Percentiles rank a stretch among this genome's conserved stretches.
Evolutionary conservation across 1,284 basidiomycete genomes (phyloP).

Genomic region (Leccinum pachyderme): DNA sequence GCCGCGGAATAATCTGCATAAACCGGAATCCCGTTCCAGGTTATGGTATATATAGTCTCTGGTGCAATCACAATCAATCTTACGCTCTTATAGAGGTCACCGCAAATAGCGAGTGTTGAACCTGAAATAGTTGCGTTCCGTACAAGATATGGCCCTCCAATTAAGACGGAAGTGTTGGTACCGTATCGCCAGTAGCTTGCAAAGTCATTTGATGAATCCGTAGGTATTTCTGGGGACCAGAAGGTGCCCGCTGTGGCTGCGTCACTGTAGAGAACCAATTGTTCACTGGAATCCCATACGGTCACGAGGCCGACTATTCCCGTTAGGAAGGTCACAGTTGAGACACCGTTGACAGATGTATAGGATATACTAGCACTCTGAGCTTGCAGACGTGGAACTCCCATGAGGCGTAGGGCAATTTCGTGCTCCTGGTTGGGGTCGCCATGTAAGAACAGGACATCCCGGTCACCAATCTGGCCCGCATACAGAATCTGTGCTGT

Average conservation of each 20-base stretch:
- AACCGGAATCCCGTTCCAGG: slow-evolving; percentile 67
- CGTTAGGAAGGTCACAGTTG: slow-evolving; percentile 48
- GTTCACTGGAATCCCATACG: slow-evolving; percentile 61
- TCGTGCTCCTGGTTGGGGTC: slow-evolving; percentile 61
- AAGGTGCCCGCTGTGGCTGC: slow-evolving; percentile 57
- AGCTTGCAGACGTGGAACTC: slow-evolving; percentile 40
- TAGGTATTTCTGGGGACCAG: slow-evolving; percentile 49
- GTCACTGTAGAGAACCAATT: slow-evolving; percentile 67
- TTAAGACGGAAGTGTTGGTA: slow-evolving; percentile 46
- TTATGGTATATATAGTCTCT: slow-evolving; percentile 45
- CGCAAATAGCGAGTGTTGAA: slow-evolving; percentile 42
- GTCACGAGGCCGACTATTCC: slow-evolving; percentile 60
- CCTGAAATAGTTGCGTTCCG: slow-evolving; percentile 46
- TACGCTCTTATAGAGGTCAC: slow-evolving; percentile 46
- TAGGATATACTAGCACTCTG: slow-evolving; percentile 36
- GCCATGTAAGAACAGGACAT: slow-evolving; percentile 70
- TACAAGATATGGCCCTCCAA: slow-evolving; percentile 56
- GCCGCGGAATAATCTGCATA: slow-evolving; percentile 34
- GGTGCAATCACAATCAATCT: slow-evolving; percentile 48
- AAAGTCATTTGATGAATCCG: slow-evolving; percentile 28
- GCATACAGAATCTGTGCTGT: slow-evolving; percentile 70
- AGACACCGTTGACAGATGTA: slow-evolving; percentile 25
- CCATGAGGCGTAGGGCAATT: slow-evolving; percentile 45
- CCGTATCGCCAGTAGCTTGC: slow-evolving; percentile 43
- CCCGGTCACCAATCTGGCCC: slow-evolving; percentile 61